phyloP scores from a whole-genome alignment of 2,329 filamentous ascomycete genomes.

The Alternaria gansuensis region DNA sequence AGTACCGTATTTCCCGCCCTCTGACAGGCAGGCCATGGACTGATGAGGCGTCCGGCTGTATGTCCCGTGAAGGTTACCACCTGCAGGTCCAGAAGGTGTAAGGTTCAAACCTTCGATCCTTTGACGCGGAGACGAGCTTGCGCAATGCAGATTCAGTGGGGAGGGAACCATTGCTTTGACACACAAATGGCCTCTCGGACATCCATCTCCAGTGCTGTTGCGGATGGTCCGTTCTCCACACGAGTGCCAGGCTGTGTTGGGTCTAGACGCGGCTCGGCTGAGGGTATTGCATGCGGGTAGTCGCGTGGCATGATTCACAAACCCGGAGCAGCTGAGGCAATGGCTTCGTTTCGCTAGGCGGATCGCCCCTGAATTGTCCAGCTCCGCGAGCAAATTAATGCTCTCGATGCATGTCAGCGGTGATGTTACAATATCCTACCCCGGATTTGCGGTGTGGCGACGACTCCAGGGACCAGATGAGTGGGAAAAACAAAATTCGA shows the following conservation, averaged over 20 bases:
- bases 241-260: neutral
- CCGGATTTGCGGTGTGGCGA: neutral
- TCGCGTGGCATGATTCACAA: slow-evolving; percentile 21
- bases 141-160: slow-evolving; percentile 18
- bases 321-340: slow-evolving; percentile 17
- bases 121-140: slow-evolving; percentile 21
- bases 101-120: slow-evolving; percentile 23
- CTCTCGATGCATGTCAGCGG: neutral
- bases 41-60: slow-evolving; percentile 5
- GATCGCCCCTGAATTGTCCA: slow-evolving; percentile 14
- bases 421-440: neutral
- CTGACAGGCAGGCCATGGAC: slow-evolving; percentile 3
- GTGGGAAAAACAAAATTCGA: neutral
- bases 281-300: slow-evolving; percentile 3
- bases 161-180: slow-evolving; percentile 13
- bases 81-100: slow-evolving; percentile 2
- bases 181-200: neutral
- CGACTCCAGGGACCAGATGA: neutral
- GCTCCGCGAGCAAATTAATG: slow-evolving; percentile 7
- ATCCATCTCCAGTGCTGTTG: slow-evolving; percentile 1
- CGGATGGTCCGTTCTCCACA: slow-evolving; percentile 16
- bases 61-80: slow-evolving; percentile 9
- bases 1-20: neutral
- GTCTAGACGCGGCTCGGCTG: slow-evolving; percentile 3
- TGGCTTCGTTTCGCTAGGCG: slow-evolving; percentile 12